Evolutionary conservation across 2,329 filamentous ascomycete genomes (phyloP), one percentile per base, ranked within the genome.

Genomic region (Akanthomyces dipterigenus): DNA sequence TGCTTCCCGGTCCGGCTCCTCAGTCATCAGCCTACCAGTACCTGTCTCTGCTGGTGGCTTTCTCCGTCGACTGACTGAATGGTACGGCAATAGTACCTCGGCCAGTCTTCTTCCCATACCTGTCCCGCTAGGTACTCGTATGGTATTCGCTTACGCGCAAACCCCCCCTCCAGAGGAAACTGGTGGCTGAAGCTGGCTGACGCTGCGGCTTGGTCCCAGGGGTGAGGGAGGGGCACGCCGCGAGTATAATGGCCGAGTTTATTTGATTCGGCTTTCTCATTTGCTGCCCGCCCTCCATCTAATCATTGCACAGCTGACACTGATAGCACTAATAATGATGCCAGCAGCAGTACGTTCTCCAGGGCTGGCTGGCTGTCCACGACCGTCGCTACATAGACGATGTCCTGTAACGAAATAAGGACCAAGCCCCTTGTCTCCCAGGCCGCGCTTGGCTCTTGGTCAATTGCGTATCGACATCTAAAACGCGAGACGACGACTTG

Each of bases 181-280:
- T 31, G 9, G 38, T 43, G 51, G 51, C 50, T 54, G 50, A 54
- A 54, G 20, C 50, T 54, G 50, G 34, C 51, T 55, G 51, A 55
- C 51, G 51, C 18, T 55, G 50, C 36, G 48, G 48, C 48, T 51
- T 51, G 28, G 16, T 49, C 6, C 51, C 51, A 55, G 51, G 11
- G 22, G 38, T 22, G 38, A 43, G 11, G 51, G 38, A n/a, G 49
- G 50, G 20, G 20, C 34, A 54, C 51, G 51, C 22, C 22, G 38
- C 40, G 24, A 55, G 51, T 38, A 55, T 43, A 55, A 55, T 31
- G 38, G 24, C 9, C 5, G 51, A 55, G 51, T 55, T 55, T 55
- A 55, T 43, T 55, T 57, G 9, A 57, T 31, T 16, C 28, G 6
- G 26, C 42, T 16, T 26, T 57, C 28, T 57, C 31, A 57, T 57